A percentile compares a stretch with the other conserved stretches of the same genome.
Conservation (phyloP, 176 grass and related monocot species). For the Bromus sterilis region DNA sequence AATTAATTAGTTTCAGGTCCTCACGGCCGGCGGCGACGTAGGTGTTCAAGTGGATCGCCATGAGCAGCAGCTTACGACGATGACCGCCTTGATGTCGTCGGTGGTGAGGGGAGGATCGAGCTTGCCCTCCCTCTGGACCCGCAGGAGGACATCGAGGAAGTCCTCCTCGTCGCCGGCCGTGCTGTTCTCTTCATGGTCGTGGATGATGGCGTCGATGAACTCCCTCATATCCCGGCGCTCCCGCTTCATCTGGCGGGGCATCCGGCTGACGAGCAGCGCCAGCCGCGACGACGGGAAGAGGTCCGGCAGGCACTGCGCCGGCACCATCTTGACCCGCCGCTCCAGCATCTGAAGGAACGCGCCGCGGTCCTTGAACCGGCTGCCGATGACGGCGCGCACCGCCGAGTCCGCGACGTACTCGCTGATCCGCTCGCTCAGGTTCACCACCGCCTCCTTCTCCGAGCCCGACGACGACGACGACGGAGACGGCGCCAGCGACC, state of each 20-base stretch:
- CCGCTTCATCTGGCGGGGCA: not conserved
- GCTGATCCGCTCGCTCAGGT: not conserved
- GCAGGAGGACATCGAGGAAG: slow-evolving; percentile 20
- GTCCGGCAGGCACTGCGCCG: slow-evolving; percentile 6
- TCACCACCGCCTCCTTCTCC: no score
- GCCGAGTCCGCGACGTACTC: not conserved
- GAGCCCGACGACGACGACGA: no score
- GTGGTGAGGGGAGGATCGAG: not conserved
- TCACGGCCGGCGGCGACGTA: not conserved
- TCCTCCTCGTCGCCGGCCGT: not conserved
- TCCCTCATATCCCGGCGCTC: not conserved
- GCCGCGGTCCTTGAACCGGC: not conserved
- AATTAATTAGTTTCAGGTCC: not conserved
- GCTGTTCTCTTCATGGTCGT: not conserved
- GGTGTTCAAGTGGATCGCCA: not conserved
- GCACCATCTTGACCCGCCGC: not conserved
- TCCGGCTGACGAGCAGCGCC: not conserved
- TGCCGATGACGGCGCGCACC: not conserved
- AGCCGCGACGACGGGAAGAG: slow-evolving; percentile 24
- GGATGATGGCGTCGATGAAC: not conserved
- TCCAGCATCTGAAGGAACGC: not conserved
- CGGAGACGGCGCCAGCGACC: not conserved
- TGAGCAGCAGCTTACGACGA: slow-evolving; percentile 5
- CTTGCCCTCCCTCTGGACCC: not conserved
- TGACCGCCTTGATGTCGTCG: not conserved